Base-by-base conservation (phyloP, 495 filamentous ascomycete genomes). In the Podospora australis region DNA sequence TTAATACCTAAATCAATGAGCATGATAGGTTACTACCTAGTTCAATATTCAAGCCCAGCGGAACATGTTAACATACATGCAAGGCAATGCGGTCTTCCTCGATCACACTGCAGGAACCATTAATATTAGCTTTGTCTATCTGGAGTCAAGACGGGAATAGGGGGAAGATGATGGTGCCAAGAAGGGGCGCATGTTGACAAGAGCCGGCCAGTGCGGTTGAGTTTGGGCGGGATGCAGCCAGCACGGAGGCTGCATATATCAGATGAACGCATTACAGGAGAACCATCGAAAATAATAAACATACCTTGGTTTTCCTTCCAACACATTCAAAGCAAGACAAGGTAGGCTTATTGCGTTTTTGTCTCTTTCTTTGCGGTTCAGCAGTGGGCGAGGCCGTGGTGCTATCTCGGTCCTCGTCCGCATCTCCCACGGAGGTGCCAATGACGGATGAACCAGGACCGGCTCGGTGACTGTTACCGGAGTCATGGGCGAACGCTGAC, bases 291-390 rank as follows among this genome's bases (percentile, higher is more conserved):
- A 16, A 24, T 25, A 48, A 42, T 4, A 26, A 8, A 68, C 76
- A 52, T 57, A 76, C 80, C 71, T 83, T 84, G 11, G 80, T 84
- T 64, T 86, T 85, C 44, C 80, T 70, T 62, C 81, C 80, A 26
- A 86, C 82, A 59, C 84, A 88, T 53, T 85, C 82, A 46, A 78
- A 71, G 58, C 83, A 88, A 32, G 81, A 84, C 32, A 88, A 56
- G 1, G 83, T 88, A 4, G 83, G 83, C 57, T 88, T 88, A 65
- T 88, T 88, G 20, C 83, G 71, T 61, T 83, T 86, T 63, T 85
- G 82, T 63, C 81, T 84, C 64, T 82, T 83, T 63, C 65, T 74
- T 3, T 57, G 44, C 6, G 67, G 70, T 34, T 69, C 72, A 17
- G 59, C 48, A 26, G 58, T 58, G 19, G 64, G 66, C 29, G 56